phyloP scores from a whole-genome alignment of 2,329 filamentous ascomycete species.

The Exserohilum turcica region DNA sequence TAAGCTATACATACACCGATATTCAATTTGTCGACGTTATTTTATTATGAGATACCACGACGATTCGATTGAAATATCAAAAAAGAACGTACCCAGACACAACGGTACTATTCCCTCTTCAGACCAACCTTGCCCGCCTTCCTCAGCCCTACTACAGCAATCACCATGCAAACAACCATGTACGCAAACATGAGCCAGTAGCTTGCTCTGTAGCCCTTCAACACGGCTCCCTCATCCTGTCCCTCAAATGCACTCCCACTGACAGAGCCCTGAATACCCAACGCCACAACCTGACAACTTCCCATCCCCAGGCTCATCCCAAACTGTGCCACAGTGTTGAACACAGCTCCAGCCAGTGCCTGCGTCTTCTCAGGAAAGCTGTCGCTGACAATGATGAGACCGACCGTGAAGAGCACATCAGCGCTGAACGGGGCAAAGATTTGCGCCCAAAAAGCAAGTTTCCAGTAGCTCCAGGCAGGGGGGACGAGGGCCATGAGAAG shows the following conservation, averaged over 20 bases:
- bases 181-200: constrained; percentile 37
- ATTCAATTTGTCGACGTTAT: no score
- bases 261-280: constrained; percentile 19
- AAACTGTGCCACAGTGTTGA: constrained; percentile 64
- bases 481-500: constrained; percentile 62
- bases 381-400: constrained; percentile 59
- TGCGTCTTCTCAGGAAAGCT: constrained; percentile 63
- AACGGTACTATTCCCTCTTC: constrained; percentile 28
- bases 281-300: constrained; percentile 34
- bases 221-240: constrained; percentile 11
- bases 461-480: constrained; percentile 59
- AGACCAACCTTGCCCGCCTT: constrained; percentile 34
- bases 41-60: no score
- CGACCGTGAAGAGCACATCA: constrained; percentile 62
- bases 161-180: constrained; percentile 27
- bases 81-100: no score
- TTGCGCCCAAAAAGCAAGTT: constrained; percentile 50
- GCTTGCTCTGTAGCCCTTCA: constrained; percentile 31
- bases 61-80: no score
- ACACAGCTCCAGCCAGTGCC: constrained; percentile 65
- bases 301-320: constrained; percentile 51
- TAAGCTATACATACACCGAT: no score
- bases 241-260: constrained; percentile 10
- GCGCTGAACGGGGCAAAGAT: constrained; percentile 51
- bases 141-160: constrained; percentile 32